These are phyloP conservation scores for Calycina marina DNA, from an alignment of 2,329 filamentous ascomycete species.

Conservation along the genomic window DNA sequence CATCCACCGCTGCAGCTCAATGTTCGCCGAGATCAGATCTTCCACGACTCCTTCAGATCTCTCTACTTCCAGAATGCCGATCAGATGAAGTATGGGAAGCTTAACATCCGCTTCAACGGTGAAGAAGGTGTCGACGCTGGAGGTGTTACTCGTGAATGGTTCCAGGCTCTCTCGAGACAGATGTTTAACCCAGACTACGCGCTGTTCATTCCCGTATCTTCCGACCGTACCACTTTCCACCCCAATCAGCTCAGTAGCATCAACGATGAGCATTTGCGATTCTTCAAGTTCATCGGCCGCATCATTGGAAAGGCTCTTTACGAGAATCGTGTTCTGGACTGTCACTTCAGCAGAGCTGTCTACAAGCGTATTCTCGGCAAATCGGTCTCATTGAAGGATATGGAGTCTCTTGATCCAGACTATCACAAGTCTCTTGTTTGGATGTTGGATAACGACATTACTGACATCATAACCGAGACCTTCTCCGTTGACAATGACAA, in stretches of 20 bases:
- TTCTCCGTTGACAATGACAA: slow-evolving; percentile 90
- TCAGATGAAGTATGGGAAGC: slow-evolving; percentile 97
- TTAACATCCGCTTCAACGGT: slow-evolving; percentile 92
- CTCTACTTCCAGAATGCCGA: slow-evolving; percentile 93
- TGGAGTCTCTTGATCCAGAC: slow-evolving; percentile 96
- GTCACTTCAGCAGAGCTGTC: slow-evolving; percentile 95
- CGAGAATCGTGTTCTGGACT: slow-evolving; percentile 88
- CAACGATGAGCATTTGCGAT: slow-evolving; percentile 90
- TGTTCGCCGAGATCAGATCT: slow-evolving; percentile 87
- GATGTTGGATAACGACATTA: slow-evolving; percentile 98
- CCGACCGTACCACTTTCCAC: slow-evolving; percentile 96
- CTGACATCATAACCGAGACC: slow-evolving; percentile 90
- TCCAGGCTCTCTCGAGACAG: slow-evolving; percentile 88
- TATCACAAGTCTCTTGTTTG: slow-evolving; percentile 98
- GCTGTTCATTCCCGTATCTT: slow-evolving; percentile 89
- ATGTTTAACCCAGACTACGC: slow-evolving; percentile 99
- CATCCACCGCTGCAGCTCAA: slow-evolving; percentile 66
- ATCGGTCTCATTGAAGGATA: slow-evolving; percentile 92
- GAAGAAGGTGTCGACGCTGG: slow-evolving; percentile 97
- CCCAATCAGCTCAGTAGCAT: slow-evolving; percentile 87
- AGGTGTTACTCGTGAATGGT: slow-evolving; percentile 97
- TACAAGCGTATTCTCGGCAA: slow-evolving; percentile 97
- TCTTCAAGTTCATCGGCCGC: slow-evolving; percentile 98
- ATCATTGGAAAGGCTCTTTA: slow-evolving; percentile 98
- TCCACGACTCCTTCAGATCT: slow-evolving; percentile 97